Evolutionary conservation across 371 early-diverging fungal genomes (phyloP), one percentile per base, ranked within the genome.

Genomic region (Apophysomyces variabilis): DNA sequence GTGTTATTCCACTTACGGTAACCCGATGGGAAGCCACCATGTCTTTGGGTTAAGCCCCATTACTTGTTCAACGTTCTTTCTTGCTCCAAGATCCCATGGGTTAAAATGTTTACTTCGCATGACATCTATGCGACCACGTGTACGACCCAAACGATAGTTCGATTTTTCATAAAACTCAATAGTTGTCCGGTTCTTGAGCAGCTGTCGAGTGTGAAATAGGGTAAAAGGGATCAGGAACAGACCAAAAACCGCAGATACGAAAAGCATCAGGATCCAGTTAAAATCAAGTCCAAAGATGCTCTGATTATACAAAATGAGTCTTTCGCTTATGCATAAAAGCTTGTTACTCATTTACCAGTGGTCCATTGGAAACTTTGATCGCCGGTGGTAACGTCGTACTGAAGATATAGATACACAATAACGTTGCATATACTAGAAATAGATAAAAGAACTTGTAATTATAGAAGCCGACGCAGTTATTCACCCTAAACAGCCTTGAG

Each of bases 391-490:
- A 64, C 14, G 78, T 66, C 0, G 85, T 79, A 16, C 67, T 12
- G 58, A 87, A 85, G 4, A 87, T 58, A 57, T 74, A 83, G 3
- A 82, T 26, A 62, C 87, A 89, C 58, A 85, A 82, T 3, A 85
- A n/a, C 0, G 76, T 64, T 38, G 77, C 78, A 71, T 88, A 89
- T 0, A 82, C 45, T 21, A 91, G 57, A 67, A 90, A 92, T 9
- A 87, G 70, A 60, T 85, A 86, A 75, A 93, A 93, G 66, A 74
- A 80, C 71, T 90, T 92, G 67, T 87, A 82, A 64, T 91, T 93
- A 39, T 67, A 60, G 66, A 80, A 89, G 1, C 93, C 93, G 7
- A 93, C 87, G 66, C 91, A 92, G 61, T 86, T 87, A 66, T 89
- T 89, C 18, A 91, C 68, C 90, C 88, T 88, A 21, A 32, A 35